phyloP scores from a whole-genome alignment of 2,329 filamentous ascomycete genomes.

The Massarina eburnea region DNA sequence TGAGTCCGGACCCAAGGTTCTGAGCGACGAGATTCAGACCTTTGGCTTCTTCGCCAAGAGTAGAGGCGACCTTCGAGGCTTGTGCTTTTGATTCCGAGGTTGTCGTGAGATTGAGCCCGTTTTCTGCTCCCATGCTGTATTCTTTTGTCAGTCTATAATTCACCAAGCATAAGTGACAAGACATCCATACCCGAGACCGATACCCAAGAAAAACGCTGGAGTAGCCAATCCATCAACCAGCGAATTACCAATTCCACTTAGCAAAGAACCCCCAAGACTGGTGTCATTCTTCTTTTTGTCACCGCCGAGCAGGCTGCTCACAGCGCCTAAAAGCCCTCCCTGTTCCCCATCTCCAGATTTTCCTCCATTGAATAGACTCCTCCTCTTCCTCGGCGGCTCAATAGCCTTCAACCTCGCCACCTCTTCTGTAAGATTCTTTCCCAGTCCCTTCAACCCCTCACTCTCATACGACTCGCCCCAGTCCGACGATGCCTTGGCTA shows the following conservation, averaged over 20 bases:
- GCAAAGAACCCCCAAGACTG: too few relatives aligned
- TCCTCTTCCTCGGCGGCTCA: slow-evolving; percentile 3
- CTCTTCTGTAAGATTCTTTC: slow-evolving; percentile 17
- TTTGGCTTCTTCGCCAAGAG: slow-evolving; percentile 22
- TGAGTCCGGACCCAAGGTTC: slow-evolving; percentile 27
- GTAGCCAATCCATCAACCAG: slow-evolving; percentile 20
- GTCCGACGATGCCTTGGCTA: slow-evolving; percentile 22
- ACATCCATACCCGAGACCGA: slow-evolving; percentile 28
- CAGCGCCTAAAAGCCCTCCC: slow-evolving; percentile 2
- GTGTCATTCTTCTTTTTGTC: slow-evolving; percentile 9
- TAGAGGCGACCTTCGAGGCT: slow-evolving; percentile 20
- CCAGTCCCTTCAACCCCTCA: slow-evolving; percentile 18
- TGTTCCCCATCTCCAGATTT: neutral
- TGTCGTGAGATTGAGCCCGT: slow-evolving; percentile 28
- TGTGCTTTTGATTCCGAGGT: slow-evolving; percentile 16
- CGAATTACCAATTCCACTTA: slow-evolving; percentile 14
- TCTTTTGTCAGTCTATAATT: slow-evolving; percentile 10
- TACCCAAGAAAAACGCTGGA: slow-evolving; percentile 32
- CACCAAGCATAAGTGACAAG: neutral
- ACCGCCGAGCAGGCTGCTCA: slow-evolving; percentile 5
- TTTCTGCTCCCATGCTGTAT: slow-evolving; percentile 28
- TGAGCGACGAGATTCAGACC: slow-evolving; percentile 28
- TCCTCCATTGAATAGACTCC: slow-evolving; percentile 6
- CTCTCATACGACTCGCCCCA: slow-evolving; percentile 18
- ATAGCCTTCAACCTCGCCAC: slow-evolving; percentile 5